phyloP scores from a whole-genome alignment of 2,329 filamentous ascomycete genomes.

The Juglanconis sp. region DNA sequence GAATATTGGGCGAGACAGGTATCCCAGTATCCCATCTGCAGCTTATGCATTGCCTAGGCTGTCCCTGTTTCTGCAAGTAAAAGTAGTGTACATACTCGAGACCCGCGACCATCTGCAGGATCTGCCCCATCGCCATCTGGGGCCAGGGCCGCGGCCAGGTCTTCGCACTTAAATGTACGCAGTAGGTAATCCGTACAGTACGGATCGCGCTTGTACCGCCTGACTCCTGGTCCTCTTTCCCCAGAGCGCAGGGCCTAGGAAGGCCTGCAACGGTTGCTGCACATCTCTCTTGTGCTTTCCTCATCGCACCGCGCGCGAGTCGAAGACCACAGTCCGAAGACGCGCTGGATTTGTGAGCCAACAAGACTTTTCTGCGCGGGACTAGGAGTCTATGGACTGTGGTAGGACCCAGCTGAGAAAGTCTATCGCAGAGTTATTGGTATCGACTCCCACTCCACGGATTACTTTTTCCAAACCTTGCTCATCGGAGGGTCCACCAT shows the following conservation, averaged over 20 bases:
- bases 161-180: background rate
- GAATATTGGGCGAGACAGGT: background rate
- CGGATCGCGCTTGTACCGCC: background rate
- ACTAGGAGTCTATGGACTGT: background rate
- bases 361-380: background rate
- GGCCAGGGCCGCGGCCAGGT: background rate
- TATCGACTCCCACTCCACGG: background rate
- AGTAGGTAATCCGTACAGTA: background rate
- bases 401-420: background rate
- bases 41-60: background rate
- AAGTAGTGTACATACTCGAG: background rate
- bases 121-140: background rate
- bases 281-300: background rate
- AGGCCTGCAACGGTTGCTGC: background rate
- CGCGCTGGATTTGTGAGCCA: background rate
- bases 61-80: background rate
- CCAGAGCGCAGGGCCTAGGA: background rate
- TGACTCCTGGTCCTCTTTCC: background rate
- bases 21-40: background rate
- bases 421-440: background rate
- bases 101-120: background rate
- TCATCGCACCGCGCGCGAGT: background rate
- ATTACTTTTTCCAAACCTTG: conserved; percentile 1
- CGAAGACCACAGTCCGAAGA: too few species aligned
- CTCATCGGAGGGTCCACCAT: conserved; percentile 14